These are phyloP conservation scores for Boletus tylopilopsis DNA, from an alignment of 768 basidiomycete genomes.

Conservation along the genomic window DNA sequence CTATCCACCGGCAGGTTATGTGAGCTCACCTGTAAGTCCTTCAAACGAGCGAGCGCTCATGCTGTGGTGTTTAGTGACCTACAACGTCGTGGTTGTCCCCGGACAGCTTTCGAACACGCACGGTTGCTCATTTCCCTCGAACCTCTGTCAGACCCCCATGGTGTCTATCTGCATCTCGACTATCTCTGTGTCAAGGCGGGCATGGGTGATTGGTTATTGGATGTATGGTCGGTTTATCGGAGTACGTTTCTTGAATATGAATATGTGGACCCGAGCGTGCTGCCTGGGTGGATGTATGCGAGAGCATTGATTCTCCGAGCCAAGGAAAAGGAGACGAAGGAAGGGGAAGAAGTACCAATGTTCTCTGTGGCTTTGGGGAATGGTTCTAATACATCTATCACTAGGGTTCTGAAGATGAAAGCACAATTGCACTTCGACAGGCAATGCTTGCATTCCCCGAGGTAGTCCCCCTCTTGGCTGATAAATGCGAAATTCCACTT, in stretches of 20 bases:
- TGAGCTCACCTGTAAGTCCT: conserved; percentile 34
- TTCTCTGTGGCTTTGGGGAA: not conserved
- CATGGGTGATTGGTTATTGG: conserved; percentile 77
- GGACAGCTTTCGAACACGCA: conserved; percentile 90
- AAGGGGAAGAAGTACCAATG: conserved; percentile 36
- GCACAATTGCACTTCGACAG: conserved; percentile 65
- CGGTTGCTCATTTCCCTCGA: conserved; percentile 83
- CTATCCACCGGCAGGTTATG: conserved; percentile 79
- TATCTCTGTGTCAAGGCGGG: conserved; percentile 79
- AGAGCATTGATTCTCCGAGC: conserved; percentile 64
- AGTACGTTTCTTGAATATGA: conserved; percentile 13
- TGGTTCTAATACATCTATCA: not conserved
- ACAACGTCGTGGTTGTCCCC: conserved; percentile 82
- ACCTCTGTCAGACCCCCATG: conserved; percentile 87
- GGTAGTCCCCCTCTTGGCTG: conserved; percentile 76
- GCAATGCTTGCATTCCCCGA: conserved; percentile 80
- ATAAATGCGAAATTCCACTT: conserved; percentile 74
- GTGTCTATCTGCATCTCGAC: conserved; percentile 78
- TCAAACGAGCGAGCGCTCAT: not conserved
- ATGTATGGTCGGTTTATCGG: conserved; percentile 41
- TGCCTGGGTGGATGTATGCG: conserved; percentile 80
- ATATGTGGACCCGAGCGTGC: conserved; percentile 48
- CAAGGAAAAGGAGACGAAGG: conserved; percentile 42
- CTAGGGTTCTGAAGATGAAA: conserved; percentile 49
- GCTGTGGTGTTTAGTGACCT: conserved; percentile 54